Evolutionary conservation across 768 basidiomycete species (phyloP).

Genomic region (Mycena sanguinolenta): DNA sequence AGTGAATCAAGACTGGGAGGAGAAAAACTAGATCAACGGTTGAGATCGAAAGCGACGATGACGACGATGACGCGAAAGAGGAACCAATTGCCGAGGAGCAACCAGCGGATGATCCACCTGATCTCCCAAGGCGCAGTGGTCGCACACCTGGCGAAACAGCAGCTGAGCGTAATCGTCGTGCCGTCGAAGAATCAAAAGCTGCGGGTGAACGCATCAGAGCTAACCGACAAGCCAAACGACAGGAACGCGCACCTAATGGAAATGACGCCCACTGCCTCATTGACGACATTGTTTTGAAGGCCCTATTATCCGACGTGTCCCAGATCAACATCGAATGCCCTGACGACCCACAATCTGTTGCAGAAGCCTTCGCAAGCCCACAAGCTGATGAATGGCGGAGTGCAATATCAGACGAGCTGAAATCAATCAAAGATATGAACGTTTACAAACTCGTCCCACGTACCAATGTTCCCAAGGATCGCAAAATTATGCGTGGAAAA

Average conservation of each 20-base stretch:
- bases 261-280: not conserved
- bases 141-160: not conserved
- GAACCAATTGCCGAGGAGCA: too few relatives aligned
- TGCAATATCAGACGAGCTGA: too few relatives aligned
- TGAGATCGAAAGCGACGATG: not conserved
- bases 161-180: not conserved
- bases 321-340: too few relatives aligned
- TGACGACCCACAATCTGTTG: too few relatives aligned
- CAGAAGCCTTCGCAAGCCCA: too few relatives aligned
- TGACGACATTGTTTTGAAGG: not conserved
- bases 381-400: too few relatives aligned
- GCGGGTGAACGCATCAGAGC: too few relatives aligned
- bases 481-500: conserved; percentile 49
- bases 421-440: too few relatives aligned
- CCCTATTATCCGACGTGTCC: not conserved
- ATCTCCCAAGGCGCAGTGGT: not conserved
- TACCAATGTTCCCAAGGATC: conserved; percentile 28
- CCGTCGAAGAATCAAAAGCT: not conserved
- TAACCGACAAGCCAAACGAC: not conserved
- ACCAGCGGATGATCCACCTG: not conserved
- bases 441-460: conserved; percentile 45
- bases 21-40: too few relatives aligned
- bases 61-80: conserved; percentile 1
- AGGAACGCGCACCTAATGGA: not conserved
- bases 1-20: not conserved